Evolutionary conservation across 2,329 filamentous ascomycete species (phyloP), one percentile per base, ranked within the genome.

Genomic region (Zalaria sp.): DNA sequence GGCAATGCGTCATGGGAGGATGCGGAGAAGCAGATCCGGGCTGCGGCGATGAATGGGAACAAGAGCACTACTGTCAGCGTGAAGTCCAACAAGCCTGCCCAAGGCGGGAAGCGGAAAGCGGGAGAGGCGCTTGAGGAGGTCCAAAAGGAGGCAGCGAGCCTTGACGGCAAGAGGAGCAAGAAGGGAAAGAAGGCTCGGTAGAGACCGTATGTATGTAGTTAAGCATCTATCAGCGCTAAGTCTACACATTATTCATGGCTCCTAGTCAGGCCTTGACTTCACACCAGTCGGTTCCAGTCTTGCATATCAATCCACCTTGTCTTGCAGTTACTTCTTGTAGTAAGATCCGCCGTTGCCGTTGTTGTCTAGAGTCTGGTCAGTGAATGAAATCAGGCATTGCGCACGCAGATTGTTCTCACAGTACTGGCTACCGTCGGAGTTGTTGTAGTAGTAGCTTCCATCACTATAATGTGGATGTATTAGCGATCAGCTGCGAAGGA

Each of bases 371-470:
- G 18, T 18, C 18, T 18, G 2, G 18, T 18, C 18, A 18, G 18
- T 18, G 18, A 18, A 18, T 2, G 18, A 18, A 18, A 18, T 18
- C 18, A 18, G 18, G 18, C 18, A 18, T 18, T 18, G 18, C 18
- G 18, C 18, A 18, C 18, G 18, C 18, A n/a, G n/a, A n/a, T n/a
- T n/a, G n/a, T n/a, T n/a, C n/a, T n/a, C n/a, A n/a, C n/a, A 63
- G 63, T 84, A 84, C 32, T 73, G 79, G 53, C 73, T 81, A 9
- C 45, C 44, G 35, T 46, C 35, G 37, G 77, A 61, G 62, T 83
- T 84, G 55, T 71, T 73, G 62, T 83, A 84, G 64, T 84, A 83
- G 67, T 84, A 84, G 1, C 77, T 81, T 32, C 79, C 77, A 50
- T 83, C 54, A 26, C 45, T 47, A 27, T 11, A n/a, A 35, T 4